Base-by-base conservation (phyloP, 2,329 filamentous ascomycete species). In the Alternaria solani region DNA sequence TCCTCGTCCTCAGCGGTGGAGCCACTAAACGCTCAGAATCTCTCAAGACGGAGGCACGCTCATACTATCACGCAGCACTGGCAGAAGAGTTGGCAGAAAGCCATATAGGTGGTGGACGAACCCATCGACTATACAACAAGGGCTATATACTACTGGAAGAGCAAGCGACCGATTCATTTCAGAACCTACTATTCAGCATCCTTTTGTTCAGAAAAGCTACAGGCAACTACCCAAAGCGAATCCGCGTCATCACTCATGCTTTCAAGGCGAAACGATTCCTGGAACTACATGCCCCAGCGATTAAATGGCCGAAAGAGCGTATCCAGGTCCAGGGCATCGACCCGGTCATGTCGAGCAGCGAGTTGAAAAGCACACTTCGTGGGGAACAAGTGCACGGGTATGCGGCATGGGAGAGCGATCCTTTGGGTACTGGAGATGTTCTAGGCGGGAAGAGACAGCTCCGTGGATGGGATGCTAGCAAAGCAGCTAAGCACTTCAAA, bases 121-220 rank as follows among this genome's bases (percentile, higher is more conserved):
- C 70, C 26, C 57, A 65, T 56, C 57, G 58, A 53, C 51, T 78
- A 57, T 83, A 80, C 58, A 65, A 60, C 34, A 68, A 70, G 26
- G 70, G 73, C 32, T 81, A 81, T 25, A 80, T 92, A 18, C 73
- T 87, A 0, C 72, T 87, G 2, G 93, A 97, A 73, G 85, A 89
- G 8, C 84, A 86, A 55, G 92, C 94, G 0, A 88, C 94, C 1
- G 94, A 97, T 77, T 94, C 91, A 2, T 94, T 92, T 72, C 89
- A 93, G 74, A 97, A 97, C 74, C 80, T 97, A 5, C 79, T 96
- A 16, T 93, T 94, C 75, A 90, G 90, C 12, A 81, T 96, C 70
- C 82, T 90, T 64, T 81, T 83, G 3, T 87, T 85, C 60, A 71
- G 75, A 5, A 72, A 75, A 28, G 71, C 71, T 3, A 76, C 73